Evolutionary conservation across 2,329 filamentous ascomycete genomes (phyloP).

Genomic region (Aspergillus novofumigatus): DNA sequence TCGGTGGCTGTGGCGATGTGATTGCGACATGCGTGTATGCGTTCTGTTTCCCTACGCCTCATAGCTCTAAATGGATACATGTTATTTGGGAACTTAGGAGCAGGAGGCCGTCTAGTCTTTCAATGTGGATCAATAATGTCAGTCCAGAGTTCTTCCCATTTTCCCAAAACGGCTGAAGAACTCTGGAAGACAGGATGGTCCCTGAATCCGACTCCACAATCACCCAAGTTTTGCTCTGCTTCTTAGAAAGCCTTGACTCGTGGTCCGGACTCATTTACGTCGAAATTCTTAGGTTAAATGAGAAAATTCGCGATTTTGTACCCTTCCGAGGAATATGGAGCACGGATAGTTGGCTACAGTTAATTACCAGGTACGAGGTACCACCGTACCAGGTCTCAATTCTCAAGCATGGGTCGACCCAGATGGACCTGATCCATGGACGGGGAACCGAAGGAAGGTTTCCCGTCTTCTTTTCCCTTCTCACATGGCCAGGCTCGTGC

Average conservation of each 20-base stretch:
- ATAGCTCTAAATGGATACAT: background rate
- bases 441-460: background rate
- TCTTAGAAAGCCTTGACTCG: background rate
- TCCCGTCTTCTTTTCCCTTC: background rate
- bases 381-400: background rate
- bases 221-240: background rate
- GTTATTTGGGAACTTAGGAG: background rate
- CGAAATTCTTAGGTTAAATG: background rate
- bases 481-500: background rate
- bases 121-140: background rate
- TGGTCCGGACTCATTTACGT: background rate
- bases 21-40: too few relatives aligned
- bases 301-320: background rate
- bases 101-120: background rate
- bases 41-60: background rate
- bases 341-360: background rate
- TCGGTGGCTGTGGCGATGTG: background rate
- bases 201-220: background rate
- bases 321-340: background rate
- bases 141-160: background rate
- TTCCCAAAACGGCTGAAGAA: background rate
- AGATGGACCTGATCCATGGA: background rate
- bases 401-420: background rate
- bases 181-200: background rate
- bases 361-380: background rate